phyloP scores from a whole-genome alignment of 441 rosid species.

The Populus hybrid region DNA sequence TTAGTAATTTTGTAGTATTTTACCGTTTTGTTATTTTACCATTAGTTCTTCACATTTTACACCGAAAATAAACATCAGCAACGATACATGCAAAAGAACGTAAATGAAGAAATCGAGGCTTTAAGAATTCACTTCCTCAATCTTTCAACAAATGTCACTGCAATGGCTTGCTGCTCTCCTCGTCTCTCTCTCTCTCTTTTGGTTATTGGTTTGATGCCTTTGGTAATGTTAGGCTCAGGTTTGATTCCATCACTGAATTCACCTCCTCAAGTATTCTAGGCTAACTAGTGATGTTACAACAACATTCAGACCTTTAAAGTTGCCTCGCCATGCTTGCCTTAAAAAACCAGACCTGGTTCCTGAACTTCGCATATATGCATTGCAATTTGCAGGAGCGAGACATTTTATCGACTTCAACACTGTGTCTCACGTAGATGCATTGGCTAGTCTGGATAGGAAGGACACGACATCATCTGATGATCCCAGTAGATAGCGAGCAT shows the following conservation, averaged over 20 bases:
- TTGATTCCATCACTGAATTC: no score
- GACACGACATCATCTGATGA: constrained; percentile 83
- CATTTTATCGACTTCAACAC: not conserved
- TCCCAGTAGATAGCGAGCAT: constrained; percentile 68
- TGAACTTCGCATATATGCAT: not conserved
- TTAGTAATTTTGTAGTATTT: no score
- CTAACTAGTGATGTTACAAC: not conserved
- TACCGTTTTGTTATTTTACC: no score
- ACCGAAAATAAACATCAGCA: not conserved
- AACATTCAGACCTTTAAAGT: not conserved
- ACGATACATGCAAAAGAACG: not conserved
- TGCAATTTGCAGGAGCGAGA: not conserved
- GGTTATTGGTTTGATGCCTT: not conserved
- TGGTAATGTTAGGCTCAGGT: not conserved
- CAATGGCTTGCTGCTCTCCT: constrained; percentile 6
- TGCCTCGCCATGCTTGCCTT: not conserved
- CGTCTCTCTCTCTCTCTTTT: not conserved
- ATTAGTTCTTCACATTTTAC: no score
- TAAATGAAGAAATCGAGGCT: not conserved
- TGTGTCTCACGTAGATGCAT: constrained; percentile 22
- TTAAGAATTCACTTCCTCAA: not conserved
- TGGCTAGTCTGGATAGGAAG: constrained; percentile 64
- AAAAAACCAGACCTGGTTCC: constrained; percentile 1
- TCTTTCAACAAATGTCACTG: not conserved
- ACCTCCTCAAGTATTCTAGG: not conserved